A percentile compares a stretch with the other conserved stretches of the same genome.
These are phyloP conservation scores for Scheffersomyces parashehatae DNA, from an alignment of 1,139 yeast genomes.

Conservation along the genomic window DNA sequence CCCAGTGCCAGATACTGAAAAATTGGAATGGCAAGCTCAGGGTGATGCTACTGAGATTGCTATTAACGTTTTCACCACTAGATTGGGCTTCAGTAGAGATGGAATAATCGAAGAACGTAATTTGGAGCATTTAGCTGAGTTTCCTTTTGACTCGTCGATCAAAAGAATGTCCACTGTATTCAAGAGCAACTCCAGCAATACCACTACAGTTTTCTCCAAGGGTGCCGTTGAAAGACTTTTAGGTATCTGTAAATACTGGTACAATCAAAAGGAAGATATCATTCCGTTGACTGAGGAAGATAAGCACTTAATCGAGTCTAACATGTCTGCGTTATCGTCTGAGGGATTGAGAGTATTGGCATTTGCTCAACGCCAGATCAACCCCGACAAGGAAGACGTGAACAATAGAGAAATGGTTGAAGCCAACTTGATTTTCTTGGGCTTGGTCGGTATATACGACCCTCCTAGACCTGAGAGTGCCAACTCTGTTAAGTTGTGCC, in stretches of 20 bases:
- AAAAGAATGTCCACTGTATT: slow-evolving; percentile 52
- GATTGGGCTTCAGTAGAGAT: slow-evolving; percentile 26
- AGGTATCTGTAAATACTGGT: slow-evolving; percentile 36
- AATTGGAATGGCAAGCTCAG: slow-evolving; percentile 34
- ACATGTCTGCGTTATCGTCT: slow-evolving; percentile 37
- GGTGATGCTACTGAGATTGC: slow-evolving; percentile 43
- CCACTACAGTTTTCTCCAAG: slow-evolving; percentile 37
- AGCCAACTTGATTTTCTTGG: slow-evolving; percentile 39
- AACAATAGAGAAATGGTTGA: slow-evolving; percentile 30
- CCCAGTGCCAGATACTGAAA: slow-evolving; percentile 26
- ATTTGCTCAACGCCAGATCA: slow-evolving; percentile 26
- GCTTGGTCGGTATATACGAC: slow-evolving; percentile 53
- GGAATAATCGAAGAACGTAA: slow-evolving; percentile 9
- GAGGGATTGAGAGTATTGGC: slow-evolving; percentile 51
- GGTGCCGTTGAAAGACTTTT: slow-evolving; percentile 57
- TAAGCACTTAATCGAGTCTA: slow-evolving; percentile 23
- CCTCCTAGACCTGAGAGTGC: slow-evolving; percentile 57
- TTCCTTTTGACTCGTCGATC: slow-evolving; percentile 37
- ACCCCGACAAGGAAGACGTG: slow-evolving; percentile 11
- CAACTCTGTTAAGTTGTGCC: slow-evolving; percentile 44
- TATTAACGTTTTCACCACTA: slow-evolving; percentile 33
- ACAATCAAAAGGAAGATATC: slow-evolving; percentile 24
- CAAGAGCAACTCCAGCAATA: slow-evolving; percentile 14
- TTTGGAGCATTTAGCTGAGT: slow-evolving; percentile 28
- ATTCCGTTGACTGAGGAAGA: slow-evolving; percentile 25